Conservation (phyloP, 805 yeast species). For the Hanseniaspora guilliermondii region DNA sequence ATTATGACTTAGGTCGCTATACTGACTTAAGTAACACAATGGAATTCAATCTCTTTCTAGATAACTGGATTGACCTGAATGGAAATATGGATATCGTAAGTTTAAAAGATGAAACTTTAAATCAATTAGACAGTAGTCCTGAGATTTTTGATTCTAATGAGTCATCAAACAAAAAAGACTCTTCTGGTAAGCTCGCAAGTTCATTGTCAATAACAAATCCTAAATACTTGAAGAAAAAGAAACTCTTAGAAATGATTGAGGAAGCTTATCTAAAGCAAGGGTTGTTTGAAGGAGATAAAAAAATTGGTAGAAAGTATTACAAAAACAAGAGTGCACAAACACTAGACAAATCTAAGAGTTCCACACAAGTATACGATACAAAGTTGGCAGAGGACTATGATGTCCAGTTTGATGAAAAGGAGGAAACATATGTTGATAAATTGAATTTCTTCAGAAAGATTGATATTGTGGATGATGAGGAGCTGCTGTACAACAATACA, state of each 20-base stretch:
- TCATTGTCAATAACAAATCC: not conserved
- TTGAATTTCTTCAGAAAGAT: not conserved
- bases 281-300: conserved; percentile 8
- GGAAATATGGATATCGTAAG: not conserved
- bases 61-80: not conserved
- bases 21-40: not conserved
- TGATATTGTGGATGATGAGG: not conserved
- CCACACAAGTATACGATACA: not conserved
- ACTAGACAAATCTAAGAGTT: not conserved
- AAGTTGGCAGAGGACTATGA: not conserved
- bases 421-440: not conserved
- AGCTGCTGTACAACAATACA: not conserved
- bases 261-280: not conserved
- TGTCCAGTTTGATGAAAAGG: not conserved
- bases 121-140: not conserved
- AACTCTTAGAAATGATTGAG: not conserved
- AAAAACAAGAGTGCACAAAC: not conserved
- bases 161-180: not conserved
- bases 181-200: not conserved
- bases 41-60: conserved; percentile 9
- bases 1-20: conserved; percentile 6
- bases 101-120: not conserved
- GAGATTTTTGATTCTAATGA: not conserved
- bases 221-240: not conserved
- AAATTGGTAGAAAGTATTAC: conserved; percentile 3